Percentiles rank a stretch among this genome's conserved stretches.
These are phyloP conservation scores for Apiospora koreana DNA, from an alignment of 2,329 filamentous ascomycete genomes.

Conservation along the genomic window DNA sequence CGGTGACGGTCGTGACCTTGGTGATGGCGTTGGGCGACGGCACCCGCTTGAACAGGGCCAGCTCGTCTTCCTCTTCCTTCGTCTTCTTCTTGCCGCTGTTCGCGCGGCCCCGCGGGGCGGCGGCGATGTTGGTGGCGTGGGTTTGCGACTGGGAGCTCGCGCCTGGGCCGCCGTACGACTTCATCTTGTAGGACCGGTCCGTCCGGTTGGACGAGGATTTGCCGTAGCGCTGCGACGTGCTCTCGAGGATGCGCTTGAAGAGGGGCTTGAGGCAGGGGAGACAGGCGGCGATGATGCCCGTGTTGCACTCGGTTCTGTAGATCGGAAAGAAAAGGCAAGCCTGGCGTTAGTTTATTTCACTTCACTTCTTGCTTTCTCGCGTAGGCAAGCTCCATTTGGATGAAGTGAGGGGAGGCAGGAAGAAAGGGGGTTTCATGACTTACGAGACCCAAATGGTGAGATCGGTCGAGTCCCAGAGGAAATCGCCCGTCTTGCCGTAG, in stretches of 20 bases:
- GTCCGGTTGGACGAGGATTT: conserved; percentile 29
- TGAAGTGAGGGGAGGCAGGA: no score
- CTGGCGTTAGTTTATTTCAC: no score
- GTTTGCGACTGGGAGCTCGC: conserved; percentile 12
- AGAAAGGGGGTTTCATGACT: conserved; percentile 11
- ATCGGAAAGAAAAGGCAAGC: no score
- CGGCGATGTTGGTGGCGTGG: conserved; percentile 16
- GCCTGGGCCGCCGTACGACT: conserved; percentile 6
- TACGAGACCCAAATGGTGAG: conserved; percentile 48
- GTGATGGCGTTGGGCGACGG: conserved; percentile 16
- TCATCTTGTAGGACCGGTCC: background rate
- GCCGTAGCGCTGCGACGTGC: conserved; percentile 27
- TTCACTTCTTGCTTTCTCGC: no score
- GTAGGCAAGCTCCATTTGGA: no score
- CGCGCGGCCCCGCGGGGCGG: conserved; percentile 24
- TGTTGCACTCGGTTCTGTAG: conserved; percentile 33
- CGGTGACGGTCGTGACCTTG: conserved; percentile 20
- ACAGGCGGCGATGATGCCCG: conserved; percentile 39
- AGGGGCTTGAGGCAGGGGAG: conserved; percentile 37
- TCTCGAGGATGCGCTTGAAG: conserved; percentile 35
- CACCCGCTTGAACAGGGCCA: background rate
- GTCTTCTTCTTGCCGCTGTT: conserved; percentile 34
- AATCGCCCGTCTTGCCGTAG: conserved; percentile 41
- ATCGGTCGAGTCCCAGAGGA: conserved; percentile 46
- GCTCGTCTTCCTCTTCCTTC: conserved; percentile 14